phyloP scores from a whole-genome alignment of 257 asterid genomes.

The Apocynum venetum region DNA sequence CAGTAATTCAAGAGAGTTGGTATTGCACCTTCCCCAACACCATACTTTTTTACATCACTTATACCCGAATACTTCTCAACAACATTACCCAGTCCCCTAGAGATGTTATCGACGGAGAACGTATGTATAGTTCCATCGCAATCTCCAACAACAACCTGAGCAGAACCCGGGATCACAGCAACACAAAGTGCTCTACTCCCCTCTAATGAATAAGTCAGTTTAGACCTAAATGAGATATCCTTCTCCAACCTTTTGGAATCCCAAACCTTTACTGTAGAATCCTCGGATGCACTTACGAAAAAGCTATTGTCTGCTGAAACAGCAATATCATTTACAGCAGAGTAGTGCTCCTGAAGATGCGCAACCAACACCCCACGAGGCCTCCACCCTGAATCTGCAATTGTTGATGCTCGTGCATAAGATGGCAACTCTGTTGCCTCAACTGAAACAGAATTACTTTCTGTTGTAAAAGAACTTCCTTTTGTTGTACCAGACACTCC shows the following conservation, averaged over 20 bases:
- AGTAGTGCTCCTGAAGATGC: slow-evolving; percentile 91
- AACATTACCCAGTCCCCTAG: slow-evolving; percentile 91
- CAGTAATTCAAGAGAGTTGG: slow-evolving; percentile 79
- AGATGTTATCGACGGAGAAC: slow-evolving; percentile 88
- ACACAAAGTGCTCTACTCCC: slow-evolving; percentile 87
- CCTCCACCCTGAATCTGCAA: slow-evolving; percentile 99
- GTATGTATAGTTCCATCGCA: slow-evolving; percentile 86
- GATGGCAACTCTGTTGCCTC: slow-evolving; percentile 66
- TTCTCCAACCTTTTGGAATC: slow-evolving; percentile 98
- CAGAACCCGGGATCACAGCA: slow-evolving; percentile 77
- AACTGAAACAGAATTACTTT: slow-evolving; percentile 42
- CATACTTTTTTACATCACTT: slow-evolving; percentile 64
- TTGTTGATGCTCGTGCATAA: slow-evolving; percentile 59
- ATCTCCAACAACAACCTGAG: slow-evolving; percentile 84
- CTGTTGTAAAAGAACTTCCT: slow-evolving; percentile 49
- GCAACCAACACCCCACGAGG: slow-evolving; percentile 99
- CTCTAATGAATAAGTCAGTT: slow-evolving; percentile 82
- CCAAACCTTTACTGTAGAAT: slow-evolving; percentile 97
- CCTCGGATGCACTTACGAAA: slow-evolving; percentile 98
- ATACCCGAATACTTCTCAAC: slow-evolving; percentile 95
- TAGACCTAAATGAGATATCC: slow-evolving; percentile 94
- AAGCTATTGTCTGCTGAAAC: slow-evolving; percentile 87
- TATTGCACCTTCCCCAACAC: slow-evolving; percentile 79
- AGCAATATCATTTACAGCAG: slow-evolving; percentile 91
- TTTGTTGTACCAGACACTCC: slow-evolving; percentile 53